Conservation (phyloP, 2,329 filamentous ascomycete genomes). For the Aspergillus piperis region DNA sequence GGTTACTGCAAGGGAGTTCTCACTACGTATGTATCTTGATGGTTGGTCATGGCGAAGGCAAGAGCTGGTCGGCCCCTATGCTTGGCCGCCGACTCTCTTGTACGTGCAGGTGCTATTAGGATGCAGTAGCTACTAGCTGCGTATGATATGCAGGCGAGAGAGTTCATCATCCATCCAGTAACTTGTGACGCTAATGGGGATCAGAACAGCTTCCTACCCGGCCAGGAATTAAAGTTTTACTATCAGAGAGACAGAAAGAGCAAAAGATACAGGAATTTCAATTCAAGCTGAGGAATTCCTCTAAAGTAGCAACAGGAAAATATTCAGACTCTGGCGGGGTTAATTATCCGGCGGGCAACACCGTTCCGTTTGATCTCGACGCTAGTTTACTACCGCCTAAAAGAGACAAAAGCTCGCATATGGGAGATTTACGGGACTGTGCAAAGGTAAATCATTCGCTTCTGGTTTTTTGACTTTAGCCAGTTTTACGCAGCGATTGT, state of each 20-base stretch:
- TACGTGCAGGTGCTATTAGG: conserved; percentile 1
- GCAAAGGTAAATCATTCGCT: background rate
- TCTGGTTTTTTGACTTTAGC: background rate
- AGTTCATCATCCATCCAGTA: background rate
- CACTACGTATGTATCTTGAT: background rate
- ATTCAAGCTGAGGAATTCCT: background rate
- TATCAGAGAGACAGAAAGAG: background rate
- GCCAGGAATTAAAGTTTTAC: background rate
- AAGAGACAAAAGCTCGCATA: background rate
- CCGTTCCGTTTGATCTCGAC: background rate
- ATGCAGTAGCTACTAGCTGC: background rate
- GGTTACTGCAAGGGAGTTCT: conserved; percentile 34
- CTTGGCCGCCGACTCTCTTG: background rate
- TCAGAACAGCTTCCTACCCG: background rate
- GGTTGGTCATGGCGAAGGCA: background rate
- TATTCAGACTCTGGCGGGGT: background rate
- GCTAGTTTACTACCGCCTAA: background rate
- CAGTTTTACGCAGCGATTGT: conserved; percentile 2
- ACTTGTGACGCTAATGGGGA: background rate
- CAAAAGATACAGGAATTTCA: background rate
- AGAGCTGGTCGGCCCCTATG: background rate
- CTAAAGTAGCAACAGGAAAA: background rate
- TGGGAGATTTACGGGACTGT: background rate
- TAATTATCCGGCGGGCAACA: background rate
- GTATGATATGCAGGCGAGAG: background rate